Evolutionary conservation across 805 yeast species (phyloP), one percentile per base, ranked within the genome.

Genomic region (Schwanniomyces yamadae): DNA sequence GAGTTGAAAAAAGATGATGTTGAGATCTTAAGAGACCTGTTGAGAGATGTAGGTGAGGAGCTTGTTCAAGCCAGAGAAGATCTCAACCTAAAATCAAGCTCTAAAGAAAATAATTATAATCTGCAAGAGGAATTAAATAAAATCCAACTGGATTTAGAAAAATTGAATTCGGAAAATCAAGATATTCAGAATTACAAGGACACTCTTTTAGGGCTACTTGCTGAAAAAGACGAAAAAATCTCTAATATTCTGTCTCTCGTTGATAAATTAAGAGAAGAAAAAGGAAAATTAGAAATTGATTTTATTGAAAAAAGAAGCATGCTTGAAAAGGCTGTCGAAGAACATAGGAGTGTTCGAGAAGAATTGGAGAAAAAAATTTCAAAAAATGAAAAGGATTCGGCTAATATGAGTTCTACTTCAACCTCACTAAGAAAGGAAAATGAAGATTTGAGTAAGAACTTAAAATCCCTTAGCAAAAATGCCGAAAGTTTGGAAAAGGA

Each of bases 41-140:
- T 90, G 36, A 73, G 73, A 44, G 79, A 76, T 38, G 71, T 89
- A 18, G 96, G 96, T 1, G 77, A 84, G 49, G 95, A 87, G 33
- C 66, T 89, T 6, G 95, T 89, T 1, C 73, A 75, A 4, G 77
- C 88, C 0, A 78, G 75, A 44, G 87, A 83, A 30, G 62, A 76
- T 36, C 30, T 39, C 30, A 23, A 24, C 14, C 6, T 27, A 13
- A 23, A 18, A 22, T n/a, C 27, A 7, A 23, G 8, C 3, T 23
- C 16, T 7, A 15, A 18, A 8, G 21, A 11, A 15, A 28, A 16
- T 11, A 31, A 10, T 12, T 14, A 24, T 4, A 11, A 22, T 10
- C 23, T 36, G 14, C 15, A 28, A 21, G n/a, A 18, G 3, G 31
- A 39, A 27, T 19, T 39, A 7, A 19, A n/a, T 4, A 18, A 23